Base-by-base conservation (phyloP, 805 yeast genomes). In the Yarrowia sp. region DNA sequence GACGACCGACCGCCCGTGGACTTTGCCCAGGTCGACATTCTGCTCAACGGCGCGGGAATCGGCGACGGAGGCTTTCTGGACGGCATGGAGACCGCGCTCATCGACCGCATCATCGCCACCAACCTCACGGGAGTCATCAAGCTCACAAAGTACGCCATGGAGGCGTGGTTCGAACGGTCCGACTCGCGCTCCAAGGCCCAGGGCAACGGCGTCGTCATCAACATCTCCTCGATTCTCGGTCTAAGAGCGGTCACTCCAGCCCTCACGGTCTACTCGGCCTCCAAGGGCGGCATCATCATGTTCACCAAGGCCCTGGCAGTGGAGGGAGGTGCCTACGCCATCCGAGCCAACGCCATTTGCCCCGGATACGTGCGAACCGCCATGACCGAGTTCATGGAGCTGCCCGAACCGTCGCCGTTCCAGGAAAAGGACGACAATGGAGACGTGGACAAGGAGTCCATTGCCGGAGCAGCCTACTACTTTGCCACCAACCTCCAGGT, bases 321-420 rank as follows among this genome's bases (percentile, higher is more conserved):
- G 0, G 97, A 91, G 71, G 73, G 88, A 69, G 82, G 82, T 14
- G 76, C 85, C 0, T 75, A 78, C 36, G 79, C 80, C 12, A 81
- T 91, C 2, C 76, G 91, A 52, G 88, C 87, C 47, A 90, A 90
- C 75, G 80, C 88, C 1, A 75, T 92, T 0, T 75, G 87, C n/a
- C 95, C 96, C 0, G 94, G 94, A 0, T 77, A 89, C 38, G 78
- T 77, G 5, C 88, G 84, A 36, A 91, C 97, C 0, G 89, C 84
- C 8, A 90, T 91, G 87, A 70, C 72, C 42, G 42, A 65, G 15
- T 30, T 39, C 36, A 70, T 70, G 34, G 58, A 39, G 2, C 52
- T 34, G 6, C 44, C 68, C 1, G 33, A 68, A 3, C 68, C 69
- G 3, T 47, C 61, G 3, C 68, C 71, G 33, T 56, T 69, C 40